Conservation (phyloP, 345 rosid species). For the Salix arbutifolia region DNA sequence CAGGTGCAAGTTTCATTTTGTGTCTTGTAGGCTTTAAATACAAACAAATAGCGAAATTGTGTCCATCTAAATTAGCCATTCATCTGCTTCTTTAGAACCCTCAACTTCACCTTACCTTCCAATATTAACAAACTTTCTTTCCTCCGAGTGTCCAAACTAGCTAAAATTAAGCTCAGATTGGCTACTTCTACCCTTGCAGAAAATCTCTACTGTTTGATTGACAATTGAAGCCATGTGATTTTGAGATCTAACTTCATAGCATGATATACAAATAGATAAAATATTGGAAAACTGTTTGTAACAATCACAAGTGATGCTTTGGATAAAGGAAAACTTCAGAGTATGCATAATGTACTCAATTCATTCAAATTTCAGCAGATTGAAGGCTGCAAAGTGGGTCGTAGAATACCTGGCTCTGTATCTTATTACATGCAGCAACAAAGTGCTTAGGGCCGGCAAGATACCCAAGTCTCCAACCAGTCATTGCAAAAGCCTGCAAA, state of each 20-base stretch:
- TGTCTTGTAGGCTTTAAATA: background rate
- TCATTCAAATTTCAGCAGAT: background rate
- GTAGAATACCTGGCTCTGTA: slow-evolving; percentile 88
- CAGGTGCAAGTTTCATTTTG: background rate
- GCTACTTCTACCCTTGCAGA: background rate
- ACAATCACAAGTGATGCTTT: background rate
- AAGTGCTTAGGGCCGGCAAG: slow-evolving; percentile 92
- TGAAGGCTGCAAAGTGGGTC: background rate
- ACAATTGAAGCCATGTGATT: background rate
- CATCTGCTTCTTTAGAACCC: background rate
- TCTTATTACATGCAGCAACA: slow-evolving; percentile 85
- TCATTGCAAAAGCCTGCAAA: slow-evolving; percentile 97
- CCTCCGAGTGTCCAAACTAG: background rate
- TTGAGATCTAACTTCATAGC: background rate
- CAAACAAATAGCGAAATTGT: background rate
- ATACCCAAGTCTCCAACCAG: slow-evolving; percentile 99
- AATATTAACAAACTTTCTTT: background rate
- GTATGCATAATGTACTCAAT: background rate
- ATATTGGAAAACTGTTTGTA: background rate
- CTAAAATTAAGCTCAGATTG: background rate
- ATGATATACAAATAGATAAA: background rate
- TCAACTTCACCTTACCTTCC: background rate
- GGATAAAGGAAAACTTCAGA: background rate
- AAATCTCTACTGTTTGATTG: background rate
- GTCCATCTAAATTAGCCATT: background rate